A percentile compares a stretch with the other conserved stretches of the same genome.
These are phyloP conservation scores for Flagelloscypha sp. DNA, from an alignment of 768 basidiomycete genomes.

Conservation along the genomic window DNA sequence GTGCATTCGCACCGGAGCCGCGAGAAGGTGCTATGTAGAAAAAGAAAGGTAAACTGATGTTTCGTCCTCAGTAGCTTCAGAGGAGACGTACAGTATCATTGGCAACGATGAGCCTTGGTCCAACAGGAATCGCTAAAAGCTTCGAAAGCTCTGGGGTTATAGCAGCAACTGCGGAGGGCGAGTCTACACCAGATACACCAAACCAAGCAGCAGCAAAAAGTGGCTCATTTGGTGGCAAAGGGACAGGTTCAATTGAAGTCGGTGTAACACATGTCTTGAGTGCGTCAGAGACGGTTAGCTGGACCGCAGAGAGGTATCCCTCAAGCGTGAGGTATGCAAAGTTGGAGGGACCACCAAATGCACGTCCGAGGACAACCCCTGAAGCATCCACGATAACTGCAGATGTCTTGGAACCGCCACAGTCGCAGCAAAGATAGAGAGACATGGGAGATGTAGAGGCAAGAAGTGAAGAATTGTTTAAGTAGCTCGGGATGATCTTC, in stretches of 20 bases:
- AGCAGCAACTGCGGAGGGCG: slow-evolving; percentile 48
- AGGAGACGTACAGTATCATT: no score
- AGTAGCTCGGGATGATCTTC: neutral
- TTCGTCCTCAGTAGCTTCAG: no score
- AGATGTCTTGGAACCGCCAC: slow-evolving; percentile 84
- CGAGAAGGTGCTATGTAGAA: slow-evolving; percentile 80
- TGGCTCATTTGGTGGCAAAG: slow-evolving; percentile 24
- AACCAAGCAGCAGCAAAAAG: slow-evolving; percentile 71
- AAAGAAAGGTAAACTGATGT: no score
- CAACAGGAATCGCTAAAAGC: slow-evolving; percentile 50
- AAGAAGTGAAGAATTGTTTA: neutral
- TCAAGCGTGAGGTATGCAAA: slow-evolving; percentile 66
- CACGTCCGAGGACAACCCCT: slow-evolving; percentile 60
- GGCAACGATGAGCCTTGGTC: slow-evolving; percentile 49
- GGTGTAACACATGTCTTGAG: slow-evolving; percentile 37
- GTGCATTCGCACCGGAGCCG: slow-evolving; percentile 63
- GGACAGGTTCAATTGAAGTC: slow-evolving; percentile 25
- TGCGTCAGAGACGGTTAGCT: slow-evolving; percentile 43
- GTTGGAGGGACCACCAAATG: slow-evolving; percentile 73
- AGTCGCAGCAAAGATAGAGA: slow-evolving; percentile 76
- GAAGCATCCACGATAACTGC: slow-evolving; percentile 53
- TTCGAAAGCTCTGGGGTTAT: slow-evolving; percentile 46
- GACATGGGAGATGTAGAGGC: slow-evolving; percentile 30
- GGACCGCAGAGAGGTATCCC: slow-evolving; percentile 50
- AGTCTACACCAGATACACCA: slow-evolving; percentile 78